Evolutionary conservation across 352 stramenopile species (phyloP), one percentile per base, ranked within the genome.

Genomic region (Phytopythium helicoides): DNA sequence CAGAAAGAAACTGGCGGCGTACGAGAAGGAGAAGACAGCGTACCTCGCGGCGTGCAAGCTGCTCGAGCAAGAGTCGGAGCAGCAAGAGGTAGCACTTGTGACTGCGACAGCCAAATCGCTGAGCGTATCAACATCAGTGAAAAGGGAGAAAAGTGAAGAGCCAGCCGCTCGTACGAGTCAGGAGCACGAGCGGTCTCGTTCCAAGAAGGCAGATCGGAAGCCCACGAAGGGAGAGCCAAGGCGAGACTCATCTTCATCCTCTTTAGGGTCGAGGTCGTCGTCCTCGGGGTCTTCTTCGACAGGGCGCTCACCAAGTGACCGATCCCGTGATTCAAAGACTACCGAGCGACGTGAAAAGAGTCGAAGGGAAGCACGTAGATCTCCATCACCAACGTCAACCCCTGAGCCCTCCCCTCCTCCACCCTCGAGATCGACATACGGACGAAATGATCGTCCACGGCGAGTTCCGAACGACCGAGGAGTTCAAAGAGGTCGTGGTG

Each of bases 1-100:
- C 42, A 80, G 81, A 39, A 83, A 76, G 47, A 86, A 90, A 44
- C 39, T 81, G 8, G 44, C 71, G 22, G 76, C 85, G 56, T 87
- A 81, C 60, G 79, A 90, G 57, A 90, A 86, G 46, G 68, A 87
- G 19, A 64, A 84, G 49, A 69, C 72, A 12, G 68, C 66, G 36
- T 67, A 68, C 40, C 53, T 53, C 37, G 69, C 69, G 0, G 22
- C 52, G 33, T 49, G 16, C 36, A 19, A 39, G 47, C 36, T 46
- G 34, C 47, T 26, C n/a, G 47, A 54, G 16, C 47, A 45, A n/a
- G 34, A 65, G 12, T 25, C 42, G 2, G 15, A 14, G 25, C n/a
- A n/a, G n/a, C 18, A 21, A 21, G 26, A 49, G 8, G 42, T 36
- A 2, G 23, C 26, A 22, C 21, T 36, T 33, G 28, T 9, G 11